Percentiles rank a stretch among this genome's conserved stretches.
Conservation (phyloP, 2,329 filamentous ascomycete genomes). For the Dactylellina haptotyla region DNA sequence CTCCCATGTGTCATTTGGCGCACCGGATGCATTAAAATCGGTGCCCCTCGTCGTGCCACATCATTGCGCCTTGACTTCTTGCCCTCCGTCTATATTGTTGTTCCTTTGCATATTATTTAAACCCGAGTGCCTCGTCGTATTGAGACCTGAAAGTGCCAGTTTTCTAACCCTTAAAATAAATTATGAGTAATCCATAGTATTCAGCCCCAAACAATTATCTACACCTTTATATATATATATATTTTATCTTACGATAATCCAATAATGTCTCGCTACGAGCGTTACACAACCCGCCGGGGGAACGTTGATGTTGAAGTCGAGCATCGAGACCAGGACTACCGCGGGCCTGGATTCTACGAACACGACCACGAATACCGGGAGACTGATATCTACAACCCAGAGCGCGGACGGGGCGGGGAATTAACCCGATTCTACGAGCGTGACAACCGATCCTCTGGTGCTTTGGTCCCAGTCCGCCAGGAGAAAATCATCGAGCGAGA, state of each 20-base stretch:
- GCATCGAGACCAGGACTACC: slow-evolving; percentile 43
- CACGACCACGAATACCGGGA: slow-evolving; percentile 51
- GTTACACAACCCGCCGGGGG: slow-evolving; percentile 34
- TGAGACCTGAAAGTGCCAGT: no score
- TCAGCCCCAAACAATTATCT: background rate
- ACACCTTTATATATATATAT: slow-evolving; percentile 9
- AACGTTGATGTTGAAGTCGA: slow-evolving; percentile 50
- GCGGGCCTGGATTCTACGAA: slow-evolving; percentile 44
- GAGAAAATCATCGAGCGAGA: slow-evolving; percentile 54
- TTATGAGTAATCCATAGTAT: background rate
- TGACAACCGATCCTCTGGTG: slow-evolving; percentile 43
- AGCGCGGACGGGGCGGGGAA: slow-evolving; percentile 39
- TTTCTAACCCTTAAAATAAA: no score
- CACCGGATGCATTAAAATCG: background rate
- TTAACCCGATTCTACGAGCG: slow-evolving; percentile 45
- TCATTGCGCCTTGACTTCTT: no score
- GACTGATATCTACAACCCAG: slow-evolving; percentile 32
- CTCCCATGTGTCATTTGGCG: background rate
- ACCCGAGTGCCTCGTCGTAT: no score
- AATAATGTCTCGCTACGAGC: slow-evolving; percentile 42
- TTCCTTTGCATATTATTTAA: no score
- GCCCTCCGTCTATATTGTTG: no score
- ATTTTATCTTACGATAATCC: background rate
- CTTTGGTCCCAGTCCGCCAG: slow-evolving; percentile 47
- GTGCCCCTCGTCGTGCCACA: slow-evolving; percentile 31